Conservation (phyloP, 768 basidiomycete species). For the Collybia sordida region DNA sequence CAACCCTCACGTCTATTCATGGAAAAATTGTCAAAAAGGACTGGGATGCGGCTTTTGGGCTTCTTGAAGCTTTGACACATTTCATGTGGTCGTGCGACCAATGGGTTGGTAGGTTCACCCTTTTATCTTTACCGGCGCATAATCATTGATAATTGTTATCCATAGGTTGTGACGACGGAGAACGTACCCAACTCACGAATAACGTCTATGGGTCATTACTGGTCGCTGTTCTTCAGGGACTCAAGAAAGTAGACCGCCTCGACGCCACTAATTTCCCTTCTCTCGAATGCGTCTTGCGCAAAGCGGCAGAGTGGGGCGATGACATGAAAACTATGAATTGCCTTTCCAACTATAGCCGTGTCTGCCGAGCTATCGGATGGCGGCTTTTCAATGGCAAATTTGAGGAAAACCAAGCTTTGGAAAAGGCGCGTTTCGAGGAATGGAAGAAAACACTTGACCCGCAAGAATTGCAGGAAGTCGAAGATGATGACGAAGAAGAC, state of each 20-base stretch:
- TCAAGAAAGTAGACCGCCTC: constrained; percentile 28
- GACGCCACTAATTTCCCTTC: constrained; percentile 24
- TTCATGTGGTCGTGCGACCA: constrained; percentile 26
- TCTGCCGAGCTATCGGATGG: constrained; percentile 33
- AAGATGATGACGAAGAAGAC: constrained; percentile 14
- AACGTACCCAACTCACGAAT: constrained; percentile 25
- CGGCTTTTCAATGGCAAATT: constrained; percentile 27
- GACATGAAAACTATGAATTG: constrained; percentile 19
- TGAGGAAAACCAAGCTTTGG: constrained; percentile 20
- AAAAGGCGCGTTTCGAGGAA: constrained; percentile 28
- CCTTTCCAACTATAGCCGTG: constrained; percentile 21
- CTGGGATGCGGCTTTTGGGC: constrained; percentile 28
- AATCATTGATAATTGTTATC: not conserved
- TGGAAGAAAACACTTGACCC: constrained; percentile 25
- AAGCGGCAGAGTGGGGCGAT: constrained; percentile 23
- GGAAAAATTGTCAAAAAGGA: constrained; percentile 28
- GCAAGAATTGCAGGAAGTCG: constrained; percentile 18
- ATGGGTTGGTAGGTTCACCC: constrained; percentile 28
- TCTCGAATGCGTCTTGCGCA: constrained; percentile 29
- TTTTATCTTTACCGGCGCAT: not conserved
- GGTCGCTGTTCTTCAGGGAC: constrained; percentile 28
- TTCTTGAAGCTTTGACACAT: constrained; percentile 30
- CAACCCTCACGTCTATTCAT: constrained; percentile 23
- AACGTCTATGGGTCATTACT: constrained; percentile 32
- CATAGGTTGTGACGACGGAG: constrained; percentile 30